Percentiles rank a stretch among this genome's conserved stretches.
phyloP scores from a whole-genome alignment of 2,329 filamentous ascomycete species.

The Arthrinium puccinioides region DNA sequence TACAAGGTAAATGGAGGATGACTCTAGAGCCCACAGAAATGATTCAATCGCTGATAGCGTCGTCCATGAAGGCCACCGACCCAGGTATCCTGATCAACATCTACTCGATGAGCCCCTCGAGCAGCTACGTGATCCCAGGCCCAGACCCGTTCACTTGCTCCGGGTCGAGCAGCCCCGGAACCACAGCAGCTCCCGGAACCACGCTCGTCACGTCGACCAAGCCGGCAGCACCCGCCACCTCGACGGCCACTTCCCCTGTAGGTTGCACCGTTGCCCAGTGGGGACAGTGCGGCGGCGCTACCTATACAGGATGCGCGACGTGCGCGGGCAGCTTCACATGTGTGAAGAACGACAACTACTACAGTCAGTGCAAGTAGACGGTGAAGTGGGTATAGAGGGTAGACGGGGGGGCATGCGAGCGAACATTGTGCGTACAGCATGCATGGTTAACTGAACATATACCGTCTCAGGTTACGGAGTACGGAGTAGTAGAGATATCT shows the following conservation, averaged over 20 bases:
- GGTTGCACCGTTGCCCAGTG: slow-evolving; percentile 17
- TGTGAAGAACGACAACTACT: slow-evolving; percentile 22
- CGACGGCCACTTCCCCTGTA: slow-evolving; percentile 4
- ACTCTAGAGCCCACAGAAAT: background rate
- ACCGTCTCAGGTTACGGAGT: too few species aligned
- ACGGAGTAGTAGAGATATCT: too few species aligned
- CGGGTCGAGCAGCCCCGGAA: background rate
- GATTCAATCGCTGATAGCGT: background rate
- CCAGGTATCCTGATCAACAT: slow-evolving; percentile 28
- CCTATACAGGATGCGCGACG: slow-evolving; percentile 24
- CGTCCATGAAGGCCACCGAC: slow-evolving; percentile 18
- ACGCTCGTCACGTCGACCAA: slow-evolving; percentile 9
- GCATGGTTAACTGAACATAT: too few species aligned
- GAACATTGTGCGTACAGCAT: too few species aligned
- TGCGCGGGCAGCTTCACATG: slow-evolving; percentile 27
- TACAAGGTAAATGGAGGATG: slow-evolving; percentile 20
- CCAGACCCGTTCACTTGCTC: slow-evolving; percentile 6
- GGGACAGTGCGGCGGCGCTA: slow-evolving; percentile 28
- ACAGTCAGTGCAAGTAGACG: slow-evolving; percentile 24
- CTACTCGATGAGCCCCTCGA: slow-evolving; percentile 21
- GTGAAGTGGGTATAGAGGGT: background rate
- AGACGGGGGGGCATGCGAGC: too few species aligned
- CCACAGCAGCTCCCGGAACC: background rate
- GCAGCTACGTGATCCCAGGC: slow-evolving; percentile 24
- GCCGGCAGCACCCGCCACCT: slow-evolving; percentile 9